Base-by-base conservation (phyloP, 225 moss, liverwort and hornwort genomes). In the Thuidium tamariscinum region DNA sequence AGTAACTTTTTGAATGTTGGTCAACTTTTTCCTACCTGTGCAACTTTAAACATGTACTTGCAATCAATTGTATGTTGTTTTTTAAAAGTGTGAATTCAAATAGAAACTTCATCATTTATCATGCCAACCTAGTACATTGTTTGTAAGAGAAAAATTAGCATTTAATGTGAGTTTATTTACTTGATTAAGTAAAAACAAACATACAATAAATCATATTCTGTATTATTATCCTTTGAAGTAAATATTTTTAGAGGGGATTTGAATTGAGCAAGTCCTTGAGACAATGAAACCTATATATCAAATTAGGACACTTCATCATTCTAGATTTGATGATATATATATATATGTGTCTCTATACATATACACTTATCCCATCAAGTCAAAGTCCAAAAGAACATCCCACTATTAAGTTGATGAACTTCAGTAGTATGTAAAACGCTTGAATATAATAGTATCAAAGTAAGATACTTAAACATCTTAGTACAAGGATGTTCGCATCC, bases 11-110 rank as follows among this genome's bases (percentile, higher is more conserved):
- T 42, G 70, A 26, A 0, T 16, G 8, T 26, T 8, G 16, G 9
- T 16, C 9, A 26, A 26, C 26, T 69, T 1, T 26, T 70, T 16
- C 8, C 2, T 1, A 9, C 0, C 0, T 70, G 1, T 9, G 42
- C 3, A 41, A 41, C 41, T 69, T 69, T 5, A 7, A 13, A 22
- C 3, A 2, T 22, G 12, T 5, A 67, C 12, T 67, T 67, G 1
- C 2, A 11, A 12, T 22, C 7, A 23, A 39, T 37, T 0, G 4
- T 7, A 25, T 1, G 25, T 25, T 26, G 2, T 41, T 25, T 26
- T 37, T 13, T 13, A 0, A 14, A 39, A 25, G 5, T 69, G 15
- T 15, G 41, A 9, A 41, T 26, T 41, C 15, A 41, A 41, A 69
- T 15, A 41, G 15, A 26, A 41, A 20, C 41, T 69, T 41, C 26